A percentile compares a stretch with the other conserved stretches of the same genome.
phyloP scores from a whole-genome alignment of 345 rosid species.

The Brassica carinata region DNA sequence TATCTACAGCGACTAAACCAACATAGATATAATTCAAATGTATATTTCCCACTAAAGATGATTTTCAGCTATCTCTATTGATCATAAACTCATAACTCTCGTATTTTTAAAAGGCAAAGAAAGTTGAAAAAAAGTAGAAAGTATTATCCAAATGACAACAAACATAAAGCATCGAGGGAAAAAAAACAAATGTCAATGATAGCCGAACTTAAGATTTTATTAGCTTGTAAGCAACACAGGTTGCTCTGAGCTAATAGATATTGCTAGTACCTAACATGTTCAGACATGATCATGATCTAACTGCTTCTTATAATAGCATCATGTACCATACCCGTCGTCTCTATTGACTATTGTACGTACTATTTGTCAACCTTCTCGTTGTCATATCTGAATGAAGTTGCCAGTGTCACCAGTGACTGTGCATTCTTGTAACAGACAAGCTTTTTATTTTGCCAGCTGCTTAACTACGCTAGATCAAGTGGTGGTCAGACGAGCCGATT shows the following conservation, averaged over 20 bases:
- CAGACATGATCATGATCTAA: slow-evolving; percentile 63
- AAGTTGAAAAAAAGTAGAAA: too few species aligned
- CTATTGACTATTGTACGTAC: neutral
- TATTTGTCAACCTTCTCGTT: neutral
- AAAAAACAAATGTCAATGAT: neutral
- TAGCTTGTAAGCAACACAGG: slow-evolving; percentile 60
- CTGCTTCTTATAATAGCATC: neutral
- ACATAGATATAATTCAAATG: too few species aligned
- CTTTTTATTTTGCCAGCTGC: too few species aligned
- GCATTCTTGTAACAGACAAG: neutral
- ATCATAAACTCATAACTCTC: too few species aligned
- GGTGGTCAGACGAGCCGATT: too few species aligned
- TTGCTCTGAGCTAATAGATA: slow-evolving; percentile 65
- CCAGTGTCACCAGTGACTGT: neutral
- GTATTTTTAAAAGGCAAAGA: too few species aligned
- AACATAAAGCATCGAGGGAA: too few species aligned
- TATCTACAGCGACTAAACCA: too few species aligned
- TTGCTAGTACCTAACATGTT: slow-evolving; percentile 70
- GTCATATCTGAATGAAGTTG: neutral
- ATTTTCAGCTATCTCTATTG: too few species aligned
- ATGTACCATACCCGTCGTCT: neutral
- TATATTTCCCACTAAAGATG: too few species aligned
- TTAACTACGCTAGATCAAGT: too few species aligned
- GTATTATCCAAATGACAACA: too few species aligned
- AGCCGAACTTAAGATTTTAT: slow-evolving; percentile 1